phyloP scores from a whole-genome alignment of 2,329 filamentous ascomycete species.

The Microcera coccophila region DNA sequence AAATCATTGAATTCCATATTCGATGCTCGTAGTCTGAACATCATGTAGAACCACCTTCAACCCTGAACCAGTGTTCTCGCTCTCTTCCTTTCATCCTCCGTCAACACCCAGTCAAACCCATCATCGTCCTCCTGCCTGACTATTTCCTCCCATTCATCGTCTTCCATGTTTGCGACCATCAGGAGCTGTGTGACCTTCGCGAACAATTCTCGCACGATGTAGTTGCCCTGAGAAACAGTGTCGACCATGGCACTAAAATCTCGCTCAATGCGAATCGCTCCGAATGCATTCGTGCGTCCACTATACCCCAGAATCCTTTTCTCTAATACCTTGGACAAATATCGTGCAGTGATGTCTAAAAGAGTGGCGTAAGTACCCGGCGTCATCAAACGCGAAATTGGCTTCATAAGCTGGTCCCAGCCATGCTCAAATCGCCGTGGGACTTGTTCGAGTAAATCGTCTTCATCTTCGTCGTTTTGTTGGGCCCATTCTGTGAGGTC shows the following conservation, averaged over 20 bases:
- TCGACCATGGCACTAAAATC: slow-evolving; percentile 75
- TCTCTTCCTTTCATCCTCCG: slow-evolving; percentile 67
- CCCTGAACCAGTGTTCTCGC: slow-evolving; percentile 63
- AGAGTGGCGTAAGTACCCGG: slow-evolving; percentile 71
- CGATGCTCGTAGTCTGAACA: no score
- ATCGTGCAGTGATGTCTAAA: slow-evolving; percentile 66
- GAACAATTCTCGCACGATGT: slow-evolving; percentile 74
- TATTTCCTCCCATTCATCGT: slow-evolving; percentile 89
- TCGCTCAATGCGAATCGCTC: slow-evolving; percentile 77
- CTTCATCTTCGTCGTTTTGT: slow-evolving; percentile 52
- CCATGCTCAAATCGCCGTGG: slow-evolving; percentile 74
- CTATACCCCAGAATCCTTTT: slow-evolving; percentile 81
- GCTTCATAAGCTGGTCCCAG: slow-evolving; percentile 82
- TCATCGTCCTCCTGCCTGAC: slow-evolving; percentile 49
- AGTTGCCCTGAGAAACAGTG: slow-evolving; percentile 65
- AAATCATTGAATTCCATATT: slow-evolving; percentile 1
- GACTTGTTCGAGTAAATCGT: slow-evolving; percentile 62
- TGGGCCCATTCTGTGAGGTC: slow-evolving; percentile 55
- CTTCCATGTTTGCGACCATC: slow-evolving; percentile 89
- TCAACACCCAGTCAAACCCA: slow-evolving; percentile 68
- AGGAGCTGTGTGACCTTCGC: slow-evolving; percentile 73
- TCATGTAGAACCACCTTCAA: slow-evolving; percentile 12
- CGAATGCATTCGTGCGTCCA: slow-evolving; percentile 74
- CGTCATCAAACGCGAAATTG: slow-evolving; percentile 81
- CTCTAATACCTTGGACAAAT: slow-evolving; percentile 76